A percentile compares a stretch with the other conserved stretches of the same genome.
Conservation (phyloP, 805 yeast species). For the Sugiyamaella smithiae region DNA sequence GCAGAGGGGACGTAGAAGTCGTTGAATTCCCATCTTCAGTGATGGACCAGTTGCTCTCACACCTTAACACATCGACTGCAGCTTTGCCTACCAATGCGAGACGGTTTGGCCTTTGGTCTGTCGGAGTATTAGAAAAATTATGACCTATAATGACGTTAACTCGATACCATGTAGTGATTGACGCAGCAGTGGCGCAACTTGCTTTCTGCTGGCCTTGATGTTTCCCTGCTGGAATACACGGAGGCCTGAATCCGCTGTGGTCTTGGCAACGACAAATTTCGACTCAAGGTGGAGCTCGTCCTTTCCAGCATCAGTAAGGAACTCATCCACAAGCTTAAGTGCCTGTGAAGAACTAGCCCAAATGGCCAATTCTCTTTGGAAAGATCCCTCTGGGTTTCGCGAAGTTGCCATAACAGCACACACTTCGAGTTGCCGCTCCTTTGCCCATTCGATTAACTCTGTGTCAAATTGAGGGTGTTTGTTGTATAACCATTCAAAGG, state of each 20-base stretch:
- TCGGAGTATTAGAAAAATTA: conserved; percentile 29
- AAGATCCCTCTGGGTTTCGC: conserved; percentile 30
- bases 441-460: conserved; percentile 33
- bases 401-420: conserved; percentile 51
- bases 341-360: conserved; percentile 23
- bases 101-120: conserved; percentile 31
- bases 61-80: conserved; percentile 32
- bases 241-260: conserved; percentile 18
- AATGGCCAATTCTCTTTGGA: conserved; percentile 46
- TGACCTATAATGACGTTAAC: conserved; percentile 8
- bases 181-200: conserved; percentile 66
- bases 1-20: conserved; percentile 42
- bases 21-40: conserved; percentile 37
- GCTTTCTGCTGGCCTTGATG: conserved; percentile 71
- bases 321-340: conserved; percentile 20
- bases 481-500: conserved; percentile 51
- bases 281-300: conserved; percentile 31
- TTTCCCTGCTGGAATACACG: conserved; percentile 49
- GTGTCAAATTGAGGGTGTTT: conserved; percentile 30
- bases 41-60: conserved; percentile 30
- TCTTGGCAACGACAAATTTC: conserved; percentile 2
- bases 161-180: conserved; percentile 18
- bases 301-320: conserved; percentile 20
- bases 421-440: conserved; percentile 38
- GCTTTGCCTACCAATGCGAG: conserved; percentile 37